These are phyloP conservation scores for Tetrapisispora taiwanensis DNA, from an alignment of 805 yeast species.

Conservation along the genomic window DNA sequence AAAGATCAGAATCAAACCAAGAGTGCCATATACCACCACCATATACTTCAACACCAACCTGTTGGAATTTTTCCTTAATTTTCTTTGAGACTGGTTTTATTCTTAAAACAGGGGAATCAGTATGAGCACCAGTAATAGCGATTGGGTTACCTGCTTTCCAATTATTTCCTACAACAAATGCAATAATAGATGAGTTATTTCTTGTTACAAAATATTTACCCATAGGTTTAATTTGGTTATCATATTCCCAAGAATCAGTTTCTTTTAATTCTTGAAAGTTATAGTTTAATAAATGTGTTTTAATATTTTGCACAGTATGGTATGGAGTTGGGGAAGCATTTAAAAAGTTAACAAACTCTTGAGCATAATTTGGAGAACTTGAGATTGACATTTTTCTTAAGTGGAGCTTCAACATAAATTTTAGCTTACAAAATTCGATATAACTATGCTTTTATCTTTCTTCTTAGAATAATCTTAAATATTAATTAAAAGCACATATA, in stretches of 20 bases:
- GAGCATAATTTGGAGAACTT: slow-evolving; percentile 14
- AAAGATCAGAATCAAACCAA: slow-evolving; percentile 92
- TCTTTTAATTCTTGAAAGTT: slow-evolving; percentile 73
- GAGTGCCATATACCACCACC: slow-evolving; percentile 97
- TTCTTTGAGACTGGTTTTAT: slow-evolving; percentile 79
- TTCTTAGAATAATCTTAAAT: too few species aligned
- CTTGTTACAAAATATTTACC: slow-evolving; percentile 80
- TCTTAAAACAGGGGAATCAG: slow-evolving; percentile 85
- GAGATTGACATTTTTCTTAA: slow-evolving; percentile 17
- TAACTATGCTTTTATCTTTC: too few species aligned
- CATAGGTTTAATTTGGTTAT: slow-evolving; percentile 37
- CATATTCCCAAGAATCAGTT: slow-evolving; percentile 51
- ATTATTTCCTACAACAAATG: slow-evolving; percentile 68
- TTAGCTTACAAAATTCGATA: too few species aligned
- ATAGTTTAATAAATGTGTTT: slow-evolving; percentile 40
- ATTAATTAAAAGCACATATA: too few species aligned
- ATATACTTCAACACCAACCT: slow-evolving; percentile 86
- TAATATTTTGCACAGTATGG: slow-evolving; percentile 72
- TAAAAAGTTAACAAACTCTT: slow-evolving; percentile 65
- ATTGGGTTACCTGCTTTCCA: slow-evolving; percentile 73
- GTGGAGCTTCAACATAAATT: slow-evolving; percentile 22
- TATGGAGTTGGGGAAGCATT: slow-evolving; percentile 89
- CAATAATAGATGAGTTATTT: slow-evolving; percentile 80
- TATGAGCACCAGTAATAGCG: slow-evolving; percentile 90
- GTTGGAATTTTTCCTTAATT: slow-evolving; percentile 63